These are phyloP conservation scores for Phytophthora cactorum DNA, from an alignment of 352 stramenopile species.

Conservation along the genomic window DNA sequence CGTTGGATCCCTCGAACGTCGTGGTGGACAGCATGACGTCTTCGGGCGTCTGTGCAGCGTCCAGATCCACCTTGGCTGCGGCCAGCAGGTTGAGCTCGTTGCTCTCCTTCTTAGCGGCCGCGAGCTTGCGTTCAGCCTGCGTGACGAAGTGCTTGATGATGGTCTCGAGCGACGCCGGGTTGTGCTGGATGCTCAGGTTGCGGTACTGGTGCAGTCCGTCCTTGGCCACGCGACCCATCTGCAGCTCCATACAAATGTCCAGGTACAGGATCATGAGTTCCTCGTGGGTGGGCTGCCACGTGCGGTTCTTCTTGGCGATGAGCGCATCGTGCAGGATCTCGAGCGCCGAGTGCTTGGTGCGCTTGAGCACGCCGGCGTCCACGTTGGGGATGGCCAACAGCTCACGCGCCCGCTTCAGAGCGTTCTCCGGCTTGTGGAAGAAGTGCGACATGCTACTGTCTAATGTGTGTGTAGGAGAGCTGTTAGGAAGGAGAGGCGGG, in stretches of 20 bases:
- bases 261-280: constrained; percentile 97
- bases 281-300: constrained; percentile 97
- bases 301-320: constrained; percentile 95
- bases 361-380: constrained; percentile 71
- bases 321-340: constrained; percentile 95
- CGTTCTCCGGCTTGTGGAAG: constrained; percentile 93
- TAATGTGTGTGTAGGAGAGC: constrained; percentile 23
- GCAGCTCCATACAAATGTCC: constrained; percentile 96
- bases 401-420: constrained; percentile 92
- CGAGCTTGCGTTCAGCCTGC: constrained; percentile 90
- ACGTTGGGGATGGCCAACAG: constrained; percentile 79
- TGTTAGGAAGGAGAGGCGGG: neutral
- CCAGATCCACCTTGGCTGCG: constrained; percentile 89
- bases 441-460: constrained; percentile 72
- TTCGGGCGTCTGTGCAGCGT: constrained; percentile 94
- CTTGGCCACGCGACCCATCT: constrained; percentile 95
- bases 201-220: constrained; percentile 99
- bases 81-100: constrained; percentile 86
- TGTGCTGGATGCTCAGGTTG: constrained; percentile 95
- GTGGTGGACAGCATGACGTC: constrained; percentile 97
- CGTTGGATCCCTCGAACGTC: constrained; percentile 94
- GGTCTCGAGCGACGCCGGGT: constrained; percentile 95
- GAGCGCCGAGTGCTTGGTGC: constrained; percentile 82
- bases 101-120: constrained; percentile 83
- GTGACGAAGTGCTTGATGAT: constrained; percentile 94